A percentile compares a stretch with the other conserved stretches of the same genome.
Evolutionary conservation across 108 stramenopile genomes (phyloP).

Genomic region (Skeletonema potamos): DNA sequence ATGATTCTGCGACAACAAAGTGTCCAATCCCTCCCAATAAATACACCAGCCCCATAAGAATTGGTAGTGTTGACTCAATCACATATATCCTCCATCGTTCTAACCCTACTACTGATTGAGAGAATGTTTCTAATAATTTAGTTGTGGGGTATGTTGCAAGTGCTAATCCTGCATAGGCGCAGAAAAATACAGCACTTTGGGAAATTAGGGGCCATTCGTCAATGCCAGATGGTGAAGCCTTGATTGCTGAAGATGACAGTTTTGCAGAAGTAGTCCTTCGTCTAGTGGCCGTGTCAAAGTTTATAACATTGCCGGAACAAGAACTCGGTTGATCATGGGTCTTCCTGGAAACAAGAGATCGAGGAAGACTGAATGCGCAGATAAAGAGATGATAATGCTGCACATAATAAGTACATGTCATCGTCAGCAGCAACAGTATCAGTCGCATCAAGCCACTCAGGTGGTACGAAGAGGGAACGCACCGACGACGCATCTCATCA

Average conservation of each 20-base stretch:
- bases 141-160: constrained; percentile 22
- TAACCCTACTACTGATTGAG: constrained; percentile 18
- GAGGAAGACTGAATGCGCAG: not conserved
- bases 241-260: not conserved
- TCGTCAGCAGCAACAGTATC: not conserved
- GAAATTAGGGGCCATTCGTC: constrained; percentile 35
- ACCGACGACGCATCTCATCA: not conserved
- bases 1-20: constrained; percentile 62
- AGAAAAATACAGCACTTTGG: constrained; percentile 42
- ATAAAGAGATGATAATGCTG: not conserved
- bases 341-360: not conserved
- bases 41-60: constrained; percentile 63
- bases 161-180: constrained; percentile 25
- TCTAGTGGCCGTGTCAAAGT: not conserved
- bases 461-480: not conserved
- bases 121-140: constrained; percentile 21
- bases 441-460: not conserved
- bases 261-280: not conserved
- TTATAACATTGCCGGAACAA: not conserved
- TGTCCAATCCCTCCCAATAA: constrained; percentile 68
- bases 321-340: not conserved
- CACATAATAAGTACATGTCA: not conserved
- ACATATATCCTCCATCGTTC: constrained; percentile 16
- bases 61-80: constrained; percentile 53
- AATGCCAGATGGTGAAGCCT: constrained; percentile 42